Evolutionary conservation across 305 asterid genomes (phyloP), one percentile per base, ranked within the genome.

Genomic region (Fraxinus sp.): DNA sequence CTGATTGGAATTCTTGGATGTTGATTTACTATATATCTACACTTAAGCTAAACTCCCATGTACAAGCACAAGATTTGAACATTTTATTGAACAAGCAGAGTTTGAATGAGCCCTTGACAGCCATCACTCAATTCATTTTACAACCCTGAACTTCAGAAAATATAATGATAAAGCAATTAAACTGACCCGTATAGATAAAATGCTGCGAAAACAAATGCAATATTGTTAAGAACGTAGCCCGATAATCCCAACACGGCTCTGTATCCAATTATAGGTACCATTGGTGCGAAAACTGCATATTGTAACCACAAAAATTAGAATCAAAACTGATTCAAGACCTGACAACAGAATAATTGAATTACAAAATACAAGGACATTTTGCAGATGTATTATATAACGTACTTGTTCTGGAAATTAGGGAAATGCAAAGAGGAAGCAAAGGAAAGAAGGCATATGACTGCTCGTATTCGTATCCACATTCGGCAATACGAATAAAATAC

Each of bases 391-490:
- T 13, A 8, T 13, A 68, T 33, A 59, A 68, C 76, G 26, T 8
- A 95, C 99, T 98, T 81, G 99, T 88, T 62, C 84, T 86, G n/a
- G 97, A 91, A 84, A 96, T 73, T 52, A 92, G 8, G 2, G 93
- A 91, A 39, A 91, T 85, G 91, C 89, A 92, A 83, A 94, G 82
- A 74, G 99, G 98, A 20, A 94, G 95, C 89, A 96, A 81, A 35
- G 99, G 99, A 87, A 92, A 85, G 86, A 94, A 94, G 1, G 99
- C 99, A 46, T 96, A 96, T 82, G 91, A 73, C 87, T 96, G 99
- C 78, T 96, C 99, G 83, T 96, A 96, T 76, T 96, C 99, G 77
- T 96, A 96, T 71, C 98, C 98, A 76, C 99, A 96, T 87, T 93
- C 89, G 0, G 97, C 97, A 16, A 91, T 90, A 79, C 98, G 98